These are phyloP conservation scores for Lentinula novae-zelandiae DNA, from an alignment of 1,284 basidiomycete genomes.

Conservation along the genomic window DNA sequence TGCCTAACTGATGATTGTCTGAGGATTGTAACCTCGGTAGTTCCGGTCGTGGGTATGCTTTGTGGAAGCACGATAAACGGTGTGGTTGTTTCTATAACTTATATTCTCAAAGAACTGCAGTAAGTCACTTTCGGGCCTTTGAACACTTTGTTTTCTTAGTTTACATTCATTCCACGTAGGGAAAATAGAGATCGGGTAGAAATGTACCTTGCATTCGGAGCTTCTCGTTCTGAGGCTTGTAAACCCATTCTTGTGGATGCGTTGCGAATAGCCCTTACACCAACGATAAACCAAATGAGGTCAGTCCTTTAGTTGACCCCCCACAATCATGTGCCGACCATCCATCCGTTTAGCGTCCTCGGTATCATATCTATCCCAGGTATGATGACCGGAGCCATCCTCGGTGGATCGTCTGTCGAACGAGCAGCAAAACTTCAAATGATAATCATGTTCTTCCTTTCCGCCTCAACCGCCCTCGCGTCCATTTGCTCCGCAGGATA, in stretches of 20 bases:
- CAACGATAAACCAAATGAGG: conserved; percentile 85
- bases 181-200: conserved; percentile 84
- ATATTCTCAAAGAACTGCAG: conserved; percentile 65
- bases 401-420: conserved; percentile 79
- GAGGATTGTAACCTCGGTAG: conserved; percentile 30
- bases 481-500: conserved; percentile 61
- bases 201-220: conserved; percentile 80
- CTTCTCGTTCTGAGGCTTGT: conserved; percentile 75
- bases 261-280: conserved; percentile 73
- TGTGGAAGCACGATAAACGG: conserved; percentile 77
- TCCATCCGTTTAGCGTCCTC: conserved; percentile 52
- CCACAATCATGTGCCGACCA: neutral
- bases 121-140: conserved; percentile 27
- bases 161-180: conserved; percentile 29
- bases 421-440: conserved; percentile 84
- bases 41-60: conserved; percentile 86
- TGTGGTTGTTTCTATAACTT: conserved; percentile 65
- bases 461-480: conserved; percentile 68
- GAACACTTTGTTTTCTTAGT: too few species aligned
- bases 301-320: conserved; percentile 23
- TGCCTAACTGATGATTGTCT: neutral
- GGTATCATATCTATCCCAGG: conserved; percentile 76
- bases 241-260: conserved; percentile 74
- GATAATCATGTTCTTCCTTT: conserved; percentile 92
- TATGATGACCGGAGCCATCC: conserved; percentile 89